Evolutionary conservation across 768 basidiomycete genomes (phyloP).

Genomic region (Termitomyces sp.): DNA sequence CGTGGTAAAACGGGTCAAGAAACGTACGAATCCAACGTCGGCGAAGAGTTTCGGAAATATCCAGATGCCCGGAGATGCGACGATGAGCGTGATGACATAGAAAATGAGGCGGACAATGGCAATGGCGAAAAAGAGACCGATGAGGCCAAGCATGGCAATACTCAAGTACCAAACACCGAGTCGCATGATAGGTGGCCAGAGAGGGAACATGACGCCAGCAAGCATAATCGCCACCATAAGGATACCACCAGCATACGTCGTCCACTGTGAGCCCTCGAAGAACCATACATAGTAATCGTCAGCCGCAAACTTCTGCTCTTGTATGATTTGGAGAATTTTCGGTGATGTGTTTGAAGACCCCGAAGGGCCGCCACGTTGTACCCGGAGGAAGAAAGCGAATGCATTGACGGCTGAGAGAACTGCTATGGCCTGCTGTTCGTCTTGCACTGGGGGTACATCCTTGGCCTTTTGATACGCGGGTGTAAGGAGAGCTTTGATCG

Average conservation of each 20-base stretch:
- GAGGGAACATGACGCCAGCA: conserved; percentile 97
- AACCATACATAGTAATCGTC: conserved; percentile 96
- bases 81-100: conserved; percentile 88
- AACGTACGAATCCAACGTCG: conserved; percentile 95
- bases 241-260: conserved; percentile 85
- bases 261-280: conserved; percentile 92
- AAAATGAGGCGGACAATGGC: conserved; percentile 90
- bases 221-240: conserved; percentile 93
- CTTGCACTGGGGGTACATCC: conserved; percentile 67
- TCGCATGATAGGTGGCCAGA: conserved; percentile 93
- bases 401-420: conserved; percentile 71
- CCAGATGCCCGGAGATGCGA: conserved; percentile 92
- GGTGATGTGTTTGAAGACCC: conserved; percentile 71
- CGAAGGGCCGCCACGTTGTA: conserved; percentile 70
- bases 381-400: conserved; percentile 89
- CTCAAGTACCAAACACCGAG: conserved; percentile 95
- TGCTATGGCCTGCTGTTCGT: conserved; percentile 70
- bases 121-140: conserved; percentile 87
- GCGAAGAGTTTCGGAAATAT: conserved; percentile 98
- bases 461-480: conserved; percentile 91
- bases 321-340: conserved; percentile 76
- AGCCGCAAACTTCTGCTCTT: conserved; percentile 72
- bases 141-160: conserved; percentile 80
- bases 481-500: conserved; percentile 86
- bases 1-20: neutral